Conservation (phyloP, 192 early-diverging fungal genomes). For the Backusella tarrabulga region DNA sequence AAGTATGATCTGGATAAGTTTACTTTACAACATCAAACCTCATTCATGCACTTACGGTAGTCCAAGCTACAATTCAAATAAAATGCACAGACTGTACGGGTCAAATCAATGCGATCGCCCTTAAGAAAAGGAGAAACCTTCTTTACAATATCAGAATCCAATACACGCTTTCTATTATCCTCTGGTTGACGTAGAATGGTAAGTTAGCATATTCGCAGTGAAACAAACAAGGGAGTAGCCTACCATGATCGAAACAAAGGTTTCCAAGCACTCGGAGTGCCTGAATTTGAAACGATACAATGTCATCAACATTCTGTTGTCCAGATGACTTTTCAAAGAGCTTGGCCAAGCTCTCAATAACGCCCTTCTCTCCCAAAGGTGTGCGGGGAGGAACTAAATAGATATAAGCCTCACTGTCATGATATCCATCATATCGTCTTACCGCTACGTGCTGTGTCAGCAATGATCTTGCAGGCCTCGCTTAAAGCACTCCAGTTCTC, state of each 20-base stretch:
- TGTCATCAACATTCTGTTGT: slow-evolving; percentile 9
- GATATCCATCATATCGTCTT: neutral
- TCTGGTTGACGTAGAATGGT: slow-evolving; percentile 30
- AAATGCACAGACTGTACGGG: slow-evolving; percentile 45
- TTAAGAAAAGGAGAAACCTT: slow-evolving; percentile 29
- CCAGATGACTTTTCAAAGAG: slow-evolving; percentile 33
- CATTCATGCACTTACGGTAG: slow-evolving; percentile 35
- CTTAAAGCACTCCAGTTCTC: neutral
- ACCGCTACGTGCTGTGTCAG: slow-evolving; percentile 10
- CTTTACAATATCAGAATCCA: slow-evolving; percentile 35
- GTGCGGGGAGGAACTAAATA: slow-evolving; percentile 37
- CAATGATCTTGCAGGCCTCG: slow-evolving; percentile 5
- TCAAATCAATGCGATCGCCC: slow-evolving; percentile 30
- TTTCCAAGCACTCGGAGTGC: slow-evolving; percentile 52
- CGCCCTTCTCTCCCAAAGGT: slow-evolving; percentile 43
- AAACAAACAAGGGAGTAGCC: neutral
- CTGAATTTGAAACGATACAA: slow-evolving; percentile 28
- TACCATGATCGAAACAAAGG: slow-evolving; percentile 56
- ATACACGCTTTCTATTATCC: slow-evolving; percentile 42
- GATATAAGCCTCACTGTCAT: neutral
- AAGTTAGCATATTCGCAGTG: neutral
- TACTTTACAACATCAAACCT: neutral
- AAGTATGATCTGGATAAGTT: neutral
- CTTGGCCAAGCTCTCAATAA: slow-evolving; percentile 36
- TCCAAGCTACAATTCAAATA: slow-evolving; percentile 51